Percentiles rank a stretch among this genome's conserved stretches.
Conservation (phyloP, 306 rosid species). For the Inga laurina region DNA sequence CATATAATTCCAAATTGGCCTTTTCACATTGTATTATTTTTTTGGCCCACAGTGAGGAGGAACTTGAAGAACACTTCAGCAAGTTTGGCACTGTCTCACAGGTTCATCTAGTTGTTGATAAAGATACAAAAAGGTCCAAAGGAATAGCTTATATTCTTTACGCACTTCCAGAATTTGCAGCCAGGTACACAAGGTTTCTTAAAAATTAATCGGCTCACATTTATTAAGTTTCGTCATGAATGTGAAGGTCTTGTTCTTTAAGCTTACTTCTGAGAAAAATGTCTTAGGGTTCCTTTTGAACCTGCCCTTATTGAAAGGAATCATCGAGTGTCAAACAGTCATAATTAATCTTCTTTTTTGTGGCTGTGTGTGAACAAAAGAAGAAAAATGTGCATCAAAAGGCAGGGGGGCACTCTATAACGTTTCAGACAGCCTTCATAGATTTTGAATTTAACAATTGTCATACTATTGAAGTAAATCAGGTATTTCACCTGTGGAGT, state of each 20-base stretch:
- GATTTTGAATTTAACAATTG: background rate
- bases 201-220: background rate
- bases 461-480: background rate
- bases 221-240: background rate
- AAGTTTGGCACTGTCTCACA: slow-evolving; percentile 66
- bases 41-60: slow-evolving; percentile 69
- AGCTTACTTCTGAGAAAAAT: slow-evolving; percentile 4
- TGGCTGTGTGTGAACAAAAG: background rate
- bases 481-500: background rate
- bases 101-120: slow-evolving; percentile 84
- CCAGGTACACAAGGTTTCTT: slow-evolving; percentile 50
- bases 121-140: slow-evolving; percentile 75
- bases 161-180: slow-evolving; percentile 56
- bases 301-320: background rate
- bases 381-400: background rate
- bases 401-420: background rate
- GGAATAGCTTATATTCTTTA: slow-evolving; percentile 74
- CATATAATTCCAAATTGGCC: background rate
- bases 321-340: background rate
- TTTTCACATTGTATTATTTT: slow-evolving; percentile 20
- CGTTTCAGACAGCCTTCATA: background rate
- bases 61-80: slow-evolving; percentile 73
- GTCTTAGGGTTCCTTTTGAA: background rate
- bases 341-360: background rate
- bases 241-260: slow-evolving; percentile 7